Base-by-base conservation (phyloP, 441 rosid genomes). In the Gossypium schwendimanii region DNA sequence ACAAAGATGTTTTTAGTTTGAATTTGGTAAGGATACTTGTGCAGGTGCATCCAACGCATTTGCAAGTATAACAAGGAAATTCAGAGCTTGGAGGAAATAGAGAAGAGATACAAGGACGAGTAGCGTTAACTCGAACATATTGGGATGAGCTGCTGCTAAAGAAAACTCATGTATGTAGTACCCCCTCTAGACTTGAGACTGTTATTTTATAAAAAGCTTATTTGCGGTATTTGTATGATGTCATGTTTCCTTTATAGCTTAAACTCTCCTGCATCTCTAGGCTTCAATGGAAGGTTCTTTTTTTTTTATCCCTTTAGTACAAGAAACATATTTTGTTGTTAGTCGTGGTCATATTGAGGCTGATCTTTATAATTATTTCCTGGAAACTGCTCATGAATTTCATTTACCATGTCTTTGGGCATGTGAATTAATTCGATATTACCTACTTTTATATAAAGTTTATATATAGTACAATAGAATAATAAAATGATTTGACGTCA, bases 31-130 rank as follows among this genome's bases (percentile, higher is more conserved):
- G 15, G 9, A 60, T 67, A 11, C 53, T 58, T 77, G 28, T 59
- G 70, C 85, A 93, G 95, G 98, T 86, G 88, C 66, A 78, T 87
- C 23, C 84, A 86, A 80, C 95, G 91, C 45, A 84, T 93, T 41
- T 91, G 96, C 78, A 86, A 88, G 77, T 91, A 71, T 72, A 58
- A 89, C 82, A 89, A 88, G 73, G 88, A 93, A 50, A 77, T 91
- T 23, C 86, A 89, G 74, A 73, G 72, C 63, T 83, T 93, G 87
- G 96, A 91, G 82, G 91, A 81, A 79, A 65, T 84, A 14, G 94
- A 90, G 84, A 93, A 90, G 89, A 87, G 87, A 77, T 81, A 44
- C 85, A 91, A 93, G 86, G 73, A 79, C 4, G 73, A 87, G 84
- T 87, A 89, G 78, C 53, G 18, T 62, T 23, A 14, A 60, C 63